phyloP scores from a whole-genome alignment of 2,329 filamentous ascomycete genomes.

The Sclerotinia minor region DNA sequence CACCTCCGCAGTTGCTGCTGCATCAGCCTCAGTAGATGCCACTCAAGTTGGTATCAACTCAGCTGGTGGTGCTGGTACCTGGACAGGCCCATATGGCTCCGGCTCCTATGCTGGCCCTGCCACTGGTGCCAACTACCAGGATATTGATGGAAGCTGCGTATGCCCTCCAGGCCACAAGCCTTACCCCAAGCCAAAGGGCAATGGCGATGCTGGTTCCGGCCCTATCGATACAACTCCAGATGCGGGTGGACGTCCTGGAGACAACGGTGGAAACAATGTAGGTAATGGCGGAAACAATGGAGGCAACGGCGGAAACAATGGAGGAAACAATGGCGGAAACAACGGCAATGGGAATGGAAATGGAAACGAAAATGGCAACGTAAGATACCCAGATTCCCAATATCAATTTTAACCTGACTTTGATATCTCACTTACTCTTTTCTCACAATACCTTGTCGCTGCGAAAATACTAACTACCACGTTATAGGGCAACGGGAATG shows the following conservation, averaged over 20 bases:
- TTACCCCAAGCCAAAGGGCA: background rate
- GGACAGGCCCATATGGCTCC: background rate
- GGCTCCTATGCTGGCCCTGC: background rate
- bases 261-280: background rate
- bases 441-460: background rate
- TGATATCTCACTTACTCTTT: background rate
- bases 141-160: constrained; percentile 7
- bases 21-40: background rate
- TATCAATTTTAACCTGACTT: background rate
- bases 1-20: background rate
- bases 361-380: constrained; percentile 1
- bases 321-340: background rate
- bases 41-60: background rate
- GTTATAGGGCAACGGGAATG: background rate
- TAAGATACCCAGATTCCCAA: background rate
- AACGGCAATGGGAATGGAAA: background rate
- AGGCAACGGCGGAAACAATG: background rate
- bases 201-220: background rate
- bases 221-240: background rate
- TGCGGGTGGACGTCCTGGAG: background rate
- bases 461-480: background rate
- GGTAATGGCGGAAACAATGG: background rate
- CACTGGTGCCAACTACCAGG: background rate
- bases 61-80: background rate
- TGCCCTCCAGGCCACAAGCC: constrained; percentile 13